A percentile compares a stretch with the other conserved stretches of the same genome.
Conservation (phyloP, 768 basidiomycete species). For the Panellus pusillus region DNA sequence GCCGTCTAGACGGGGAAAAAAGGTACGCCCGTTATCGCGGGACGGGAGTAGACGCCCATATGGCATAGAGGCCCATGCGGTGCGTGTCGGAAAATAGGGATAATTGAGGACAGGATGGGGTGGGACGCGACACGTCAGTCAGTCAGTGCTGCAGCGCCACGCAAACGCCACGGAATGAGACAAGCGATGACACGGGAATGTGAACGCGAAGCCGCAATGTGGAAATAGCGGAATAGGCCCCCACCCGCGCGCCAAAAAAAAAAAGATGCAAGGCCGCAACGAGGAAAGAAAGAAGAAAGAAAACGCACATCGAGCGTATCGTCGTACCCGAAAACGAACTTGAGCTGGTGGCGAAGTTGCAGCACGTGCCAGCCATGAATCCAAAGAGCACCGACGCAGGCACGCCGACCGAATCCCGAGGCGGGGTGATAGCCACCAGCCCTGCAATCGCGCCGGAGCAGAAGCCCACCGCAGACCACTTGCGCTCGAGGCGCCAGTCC, state of each 20-base stretch:
- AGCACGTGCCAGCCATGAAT: slow-evolving; percentile 75
- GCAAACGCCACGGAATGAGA: no score
- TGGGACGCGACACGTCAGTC: no score
- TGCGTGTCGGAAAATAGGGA: no score
- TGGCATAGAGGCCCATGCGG: no score
- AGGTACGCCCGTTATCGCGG: no score
- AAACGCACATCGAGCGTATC: slow-evolving; percentile 74
- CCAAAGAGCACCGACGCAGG: slow-evolving; percentile 88
- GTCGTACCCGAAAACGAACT: slow-evolving; percentile 75
- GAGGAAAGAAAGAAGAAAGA: not conserved
- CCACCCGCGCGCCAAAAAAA: not conserved
- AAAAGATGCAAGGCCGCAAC: not conserved
- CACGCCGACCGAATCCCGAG: slow-evolving; percentile 74
- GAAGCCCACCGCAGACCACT: slow-evolving; percentile 92
- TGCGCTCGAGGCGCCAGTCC: slow-evolving; percentile 92
- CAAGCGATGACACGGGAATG: no score
- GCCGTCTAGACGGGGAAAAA: no score
- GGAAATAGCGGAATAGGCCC: no score
- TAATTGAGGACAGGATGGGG: no score
- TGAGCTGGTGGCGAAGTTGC: slow-evolving; percentile 98
- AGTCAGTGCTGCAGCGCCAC: no score
- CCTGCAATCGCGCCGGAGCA: slow-evolving; percentile 93
- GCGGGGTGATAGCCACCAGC: slow-evolving; percentile 86
- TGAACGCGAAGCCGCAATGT: no score
- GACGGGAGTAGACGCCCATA: no score